Conservation (phyloP, 2,329 filamentous ascomycete genomes). For the Aureobasidium subglaciale region DNA sequence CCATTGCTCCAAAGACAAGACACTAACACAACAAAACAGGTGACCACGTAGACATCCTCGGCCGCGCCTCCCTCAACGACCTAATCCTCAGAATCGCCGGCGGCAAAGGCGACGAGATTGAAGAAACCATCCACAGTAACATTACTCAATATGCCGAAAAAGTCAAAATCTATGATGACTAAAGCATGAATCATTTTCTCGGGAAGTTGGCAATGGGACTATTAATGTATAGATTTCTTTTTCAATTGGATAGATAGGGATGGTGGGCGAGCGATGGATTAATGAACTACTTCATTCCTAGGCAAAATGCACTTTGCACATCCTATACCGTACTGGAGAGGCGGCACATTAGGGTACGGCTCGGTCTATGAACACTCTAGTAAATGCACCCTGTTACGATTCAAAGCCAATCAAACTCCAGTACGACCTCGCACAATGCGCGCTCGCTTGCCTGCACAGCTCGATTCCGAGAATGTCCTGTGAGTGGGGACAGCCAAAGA, state of each 20-base stretch:
- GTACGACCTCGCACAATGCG: too few relatives aligned
- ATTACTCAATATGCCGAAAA: conserved; percentile 77
- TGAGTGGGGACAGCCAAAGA: too few relatives aligned
- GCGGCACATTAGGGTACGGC: too few relatives aligned
- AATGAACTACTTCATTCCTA: neutral
- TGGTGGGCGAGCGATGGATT: neutral
- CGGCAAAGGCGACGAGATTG: conserved; percentile 72
- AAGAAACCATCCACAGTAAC: conserved; percentile 69
- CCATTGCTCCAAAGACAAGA: neutral
- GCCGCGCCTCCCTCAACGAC: conserved; percentile 82
- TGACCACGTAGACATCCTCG: conserved; percentile 95
- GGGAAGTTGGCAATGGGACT: neutral
- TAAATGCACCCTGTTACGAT: too few relatives aligned
- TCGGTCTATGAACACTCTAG: too few relatives aligned
- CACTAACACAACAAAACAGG: conserved; percentile 40
- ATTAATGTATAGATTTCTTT: conserved; percentile 6
- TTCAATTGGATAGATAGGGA: neutral
- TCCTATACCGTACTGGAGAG: too few relatives aligned
- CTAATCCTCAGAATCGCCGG: conserved; percentile 79
- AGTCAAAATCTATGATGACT: conserved; percentile 72
- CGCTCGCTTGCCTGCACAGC: too few relatives aligned
- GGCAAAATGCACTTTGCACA: too few relatives aligned
- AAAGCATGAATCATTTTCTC: neutral
- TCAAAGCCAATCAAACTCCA: too few relatives aligned
- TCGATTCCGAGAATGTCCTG: too few relatives aligned